Evolutionary conservation across 2,329 filamentous ascomycete genomes (phyloP).

Genomic region (Neonectria ditissima): DNA sequence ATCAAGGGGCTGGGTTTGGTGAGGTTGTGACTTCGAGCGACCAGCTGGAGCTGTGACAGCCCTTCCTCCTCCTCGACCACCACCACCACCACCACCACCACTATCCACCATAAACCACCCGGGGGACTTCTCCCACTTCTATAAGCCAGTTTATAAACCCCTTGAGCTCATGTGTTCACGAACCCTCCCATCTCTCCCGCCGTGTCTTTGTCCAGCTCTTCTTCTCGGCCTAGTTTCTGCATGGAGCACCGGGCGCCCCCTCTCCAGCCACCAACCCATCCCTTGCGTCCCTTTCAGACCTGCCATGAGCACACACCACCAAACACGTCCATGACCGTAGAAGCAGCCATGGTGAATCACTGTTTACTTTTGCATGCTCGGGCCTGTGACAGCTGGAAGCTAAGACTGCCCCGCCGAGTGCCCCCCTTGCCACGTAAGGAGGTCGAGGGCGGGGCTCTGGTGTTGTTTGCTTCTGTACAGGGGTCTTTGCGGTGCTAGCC

Average conservation of each 20-base stretch:
- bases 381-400: neutral
- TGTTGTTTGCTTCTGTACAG: neutral
- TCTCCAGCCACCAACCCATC: neutral
- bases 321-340: neutral
- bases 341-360: neutral
- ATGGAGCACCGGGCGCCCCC: neutral
- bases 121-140: neutral
- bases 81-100: neutral
- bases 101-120: neutral
- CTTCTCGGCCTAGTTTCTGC: neutral
- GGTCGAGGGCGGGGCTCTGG: neutral
- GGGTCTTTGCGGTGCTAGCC: neutral
- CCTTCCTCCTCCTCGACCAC: neutral
- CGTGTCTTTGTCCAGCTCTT: neutral
- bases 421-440: neutral
- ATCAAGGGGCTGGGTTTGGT: neutral
- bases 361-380: neutral
- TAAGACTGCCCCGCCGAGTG: neutral
- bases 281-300: neutral
- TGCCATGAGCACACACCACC: neutral
- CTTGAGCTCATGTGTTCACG: neutral
- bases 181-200: too few species aligned
- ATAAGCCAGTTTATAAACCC: neutral
- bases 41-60: neutral
- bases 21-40: neutral